A percentile compares a stretch with the other conserved stretches of the same genome.
These are phyloP conservation scores for Hypsizygus marmoreus DNA, from an alignment of 768 basidiomycete genomes.

Conservation along the genomic window DNA sequence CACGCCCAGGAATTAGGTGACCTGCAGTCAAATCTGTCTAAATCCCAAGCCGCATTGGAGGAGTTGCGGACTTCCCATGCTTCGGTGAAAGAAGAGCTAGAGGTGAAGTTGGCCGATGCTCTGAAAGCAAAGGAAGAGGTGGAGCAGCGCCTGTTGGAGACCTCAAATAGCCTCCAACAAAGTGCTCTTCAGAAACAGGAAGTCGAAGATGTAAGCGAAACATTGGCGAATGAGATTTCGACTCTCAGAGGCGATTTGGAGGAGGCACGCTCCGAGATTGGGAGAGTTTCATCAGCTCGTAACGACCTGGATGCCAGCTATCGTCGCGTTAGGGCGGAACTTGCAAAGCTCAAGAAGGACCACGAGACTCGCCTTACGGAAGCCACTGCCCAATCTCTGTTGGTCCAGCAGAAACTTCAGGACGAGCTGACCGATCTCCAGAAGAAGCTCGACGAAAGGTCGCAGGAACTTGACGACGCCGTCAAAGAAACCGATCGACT, in stretches of 20 bases:
- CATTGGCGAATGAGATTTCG: conserved; percentile 3
- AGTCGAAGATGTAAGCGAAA: conserved; percentile 4
- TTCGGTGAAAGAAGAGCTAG: conserved; percentile 34
- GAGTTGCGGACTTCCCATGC: conserved; percentile 33
- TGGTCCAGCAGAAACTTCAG: conserved; percentile 30
- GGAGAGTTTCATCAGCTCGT: conserved; percentile 17
- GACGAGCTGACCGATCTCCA: conserved; percentile 36
- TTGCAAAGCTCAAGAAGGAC: conserved; percentile 24
- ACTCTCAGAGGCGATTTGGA: conserved; percentile 13
- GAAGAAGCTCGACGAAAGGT: conserved; percentile 35
- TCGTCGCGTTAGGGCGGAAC: conserved; percentile 14
- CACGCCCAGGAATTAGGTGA: conserved; percentile 38
- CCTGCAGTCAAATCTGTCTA: conserved; percentile 38
- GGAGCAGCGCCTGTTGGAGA: conserved; percentile 23
- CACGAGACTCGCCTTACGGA: conserved; percentile 31
- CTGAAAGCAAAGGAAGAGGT: conserved; percentile 30
- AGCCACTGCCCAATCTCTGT: conserved; percentile 28
- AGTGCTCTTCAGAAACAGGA: conserved; percentile 8
- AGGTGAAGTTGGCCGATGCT: conserved; percentile 32
- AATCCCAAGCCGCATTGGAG: conserved; percentile 34
- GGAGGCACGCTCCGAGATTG: conserved; percentile 6
- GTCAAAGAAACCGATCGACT: conserved; percentile 41
- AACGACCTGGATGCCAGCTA: conserved; percentile 15
- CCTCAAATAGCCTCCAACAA: conserved; percentile 15
- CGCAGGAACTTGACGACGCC: conserved; percentile 37